Evolutionary conservation across 148 eudicot genomes (phyloP).

Genomic region (Cornus kousa): DNA sequence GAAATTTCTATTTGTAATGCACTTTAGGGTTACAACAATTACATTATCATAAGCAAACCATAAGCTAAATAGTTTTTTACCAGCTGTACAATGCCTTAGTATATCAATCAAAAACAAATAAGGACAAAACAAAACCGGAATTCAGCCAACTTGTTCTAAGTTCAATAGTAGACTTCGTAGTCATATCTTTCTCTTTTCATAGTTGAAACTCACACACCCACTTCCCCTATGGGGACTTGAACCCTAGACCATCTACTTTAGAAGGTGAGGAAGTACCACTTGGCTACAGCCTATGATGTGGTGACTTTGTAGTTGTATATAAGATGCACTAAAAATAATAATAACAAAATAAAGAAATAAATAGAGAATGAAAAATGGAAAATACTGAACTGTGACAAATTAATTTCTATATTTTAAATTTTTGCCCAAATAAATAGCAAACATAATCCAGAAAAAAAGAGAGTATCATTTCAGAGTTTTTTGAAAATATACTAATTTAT

Average conservation of each 20-base stretch:
- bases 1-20: not conserved
- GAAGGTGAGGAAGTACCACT: too few relatives aligned
- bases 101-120: not conserved
- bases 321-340: not conserved
- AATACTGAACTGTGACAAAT: not conserved
- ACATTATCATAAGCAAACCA: not conserved
- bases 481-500: not conserved
- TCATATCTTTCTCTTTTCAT: too few relatives aligned
- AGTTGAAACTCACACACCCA: too few relatives aligned
- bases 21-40: not conserved
- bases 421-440: not conserved
- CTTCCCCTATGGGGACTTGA: too few relatives aligned
- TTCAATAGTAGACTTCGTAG: not conserved
- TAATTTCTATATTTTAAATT: not conserved
- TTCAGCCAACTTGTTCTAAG: not conserved
- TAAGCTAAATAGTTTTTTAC: not conserved
- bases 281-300: too few relatives aligned
- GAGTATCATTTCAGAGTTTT: not conserved
- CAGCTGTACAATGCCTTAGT: not conserved
- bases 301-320: not conserved
- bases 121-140: not conserved
- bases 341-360: not conserved
- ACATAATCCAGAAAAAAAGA: not conserved
- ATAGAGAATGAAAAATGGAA: conserved; percentile 5
- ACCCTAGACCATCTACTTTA: too few relatives aligned